phyloP scores from a whole-genome alignment of 495 filamentous ascomycete species.

The Tuber calosporum region DNA sequence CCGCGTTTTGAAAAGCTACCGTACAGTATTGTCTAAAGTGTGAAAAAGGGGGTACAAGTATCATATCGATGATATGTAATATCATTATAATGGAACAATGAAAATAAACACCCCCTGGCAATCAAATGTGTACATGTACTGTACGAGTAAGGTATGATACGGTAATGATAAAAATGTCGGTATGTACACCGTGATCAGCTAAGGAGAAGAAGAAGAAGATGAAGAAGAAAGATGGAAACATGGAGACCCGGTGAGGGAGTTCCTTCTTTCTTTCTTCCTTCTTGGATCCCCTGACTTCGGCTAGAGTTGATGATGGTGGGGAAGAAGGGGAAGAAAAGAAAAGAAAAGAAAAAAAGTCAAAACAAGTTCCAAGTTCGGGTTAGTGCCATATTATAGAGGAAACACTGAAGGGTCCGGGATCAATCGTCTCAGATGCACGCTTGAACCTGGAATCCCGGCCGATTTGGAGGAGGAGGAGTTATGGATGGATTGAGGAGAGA shows the following conservation, averaged over 20 bases:
- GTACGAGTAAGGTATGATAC: too few species aligned
- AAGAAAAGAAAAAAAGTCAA: neutral
- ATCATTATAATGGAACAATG: neutral
- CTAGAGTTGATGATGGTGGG: neutral
- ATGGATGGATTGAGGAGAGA: too few species aligned
- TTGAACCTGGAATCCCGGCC: neutral
- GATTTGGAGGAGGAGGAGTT: neutral
- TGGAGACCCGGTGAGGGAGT: neutral
- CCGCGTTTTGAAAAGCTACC: too few species aligned
- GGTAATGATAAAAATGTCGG: constrained; percentile 2
- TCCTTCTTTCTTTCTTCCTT: neutral
- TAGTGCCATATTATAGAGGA: constrained; percentile 1
- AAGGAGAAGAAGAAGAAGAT: too few species aligned
- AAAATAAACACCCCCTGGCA: neutral
- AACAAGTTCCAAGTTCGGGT: neutral
- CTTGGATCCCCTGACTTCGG: too few species aligned
- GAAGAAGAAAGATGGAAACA: neutral
- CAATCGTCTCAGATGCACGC: neutral
- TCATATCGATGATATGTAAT: neutral
- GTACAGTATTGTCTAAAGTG: too few species aligned
- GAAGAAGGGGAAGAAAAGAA: neutral
- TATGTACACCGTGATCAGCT: neutral
- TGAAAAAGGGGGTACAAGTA: too few species aligned
- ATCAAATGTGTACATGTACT: too few species aligned
- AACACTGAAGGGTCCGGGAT: constrained; percentile 1